Conservation (phyloP, 768 basidiomycete species). For the Boletus sensibilis region DNA sequence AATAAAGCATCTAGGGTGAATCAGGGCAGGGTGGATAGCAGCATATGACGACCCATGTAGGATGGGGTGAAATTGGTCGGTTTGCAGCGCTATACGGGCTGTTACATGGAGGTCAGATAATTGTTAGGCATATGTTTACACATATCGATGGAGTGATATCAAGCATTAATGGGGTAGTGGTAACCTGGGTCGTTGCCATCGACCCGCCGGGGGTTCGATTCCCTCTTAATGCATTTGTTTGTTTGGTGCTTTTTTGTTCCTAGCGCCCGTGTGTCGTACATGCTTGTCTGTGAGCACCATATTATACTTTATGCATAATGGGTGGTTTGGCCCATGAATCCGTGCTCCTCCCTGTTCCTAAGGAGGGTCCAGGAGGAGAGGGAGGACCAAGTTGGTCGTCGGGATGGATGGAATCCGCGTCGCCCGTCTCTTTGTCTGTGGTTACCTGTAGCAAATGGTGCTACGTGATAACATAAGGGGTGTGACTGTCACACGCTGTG, state of each 20-base stretch:
- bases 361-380: too few relatives aligned
- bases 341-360: neutral
- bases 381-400: too few relatives aligned
- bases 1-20: neutral
- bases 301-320: neutral
- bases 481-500: slow-evolving; percentile 2
- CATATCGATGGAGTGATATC: fast-evolving
- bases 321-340: neutral
- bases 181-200: slow-evolving; percentile 71
- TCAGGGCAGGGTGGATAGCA: too few relatives aligned
- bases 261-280: neutral
- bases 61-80: too few relatives aligned
- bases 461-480: neutral
- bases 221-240: slow-evolving; percentile 38
- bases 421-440: too few relatives aligned
- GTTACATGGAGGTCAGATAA: too few relatives aligned
- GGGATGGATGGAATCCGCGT: too few relatives aligned
- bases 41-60: neutral
- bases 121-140: neutral
- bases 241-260: neutral
- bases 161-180: slow-evolving; percentile 59
- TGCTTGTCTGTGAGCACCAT: neutral
- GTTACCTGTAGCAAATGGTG: too few relatives aligned
- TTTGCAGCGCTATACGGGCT: too few relatives aligned
- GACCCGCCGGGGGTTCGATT: slow-evolving; percentile 89